Conservation (phyloP, 768 basidiomycete genomes). For the Hygrocybe punicea region DNA sequence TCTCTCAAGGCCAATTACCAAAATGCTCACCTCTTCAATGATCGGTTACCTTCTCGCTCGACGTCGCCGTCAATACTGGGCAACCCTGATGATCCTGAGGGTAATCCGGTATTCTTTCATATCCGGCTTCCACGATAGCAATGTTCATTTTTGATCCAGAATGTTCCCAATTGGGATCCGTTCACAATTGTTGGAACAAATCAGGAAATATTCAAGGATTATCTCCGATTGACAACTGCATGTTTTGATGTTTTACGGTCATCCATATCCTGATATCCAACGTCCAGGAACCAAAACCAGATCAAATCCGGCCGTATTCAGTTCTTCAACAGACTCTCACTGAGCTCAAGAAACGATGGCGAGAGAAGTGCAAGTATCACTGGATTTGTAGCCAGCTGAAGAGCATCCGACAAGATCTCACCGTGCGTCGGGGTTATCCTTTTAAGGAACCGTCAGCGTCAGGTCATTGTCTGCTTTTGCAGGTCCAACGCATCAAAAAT, state of each 20-base stretch:
- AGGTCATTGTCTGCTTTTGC: constrained; percentile 6
- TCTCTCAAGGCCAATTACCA: constrained; percentile 46
- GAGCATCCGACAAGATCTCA: constrained; percentile 94
- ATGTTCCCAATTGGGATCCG: constrained; percentile 95
- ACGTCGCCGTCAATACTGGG: constrained; percentile 41
- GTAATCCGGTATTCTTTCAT: constrained; percentile 55
- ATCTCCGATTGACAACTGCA: constrained; percentile 88
- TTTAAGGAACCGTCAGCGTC: constrained; percentile 24
- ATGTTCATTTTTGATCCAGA: constrained; percentile 46
- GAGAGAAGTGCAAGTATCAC: constrained; percentile 66
- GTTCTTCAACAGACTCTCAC: constrained; percentile 81
- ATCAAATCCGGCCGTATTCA: constrained; percentile 85
- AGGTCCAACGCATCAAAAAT: constrained; percentile 99
- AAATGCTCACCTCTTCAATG: constrained; percentile 53
- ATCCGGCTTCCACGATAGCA: background rate
- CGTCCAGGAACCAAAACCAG: constrained; percentile 90
- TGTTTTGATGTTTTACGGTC: constrained; percentile 17
- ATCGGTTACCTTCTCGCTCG: constrained; percentile 45
- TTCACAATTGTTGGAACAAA: constrained; percentile 93
- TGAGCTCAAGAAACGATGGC: constrained; percentile 87
- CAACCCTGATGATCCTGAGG: constrained; percentile 65
- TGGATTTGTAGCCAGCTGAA: constrained; percentile 99
- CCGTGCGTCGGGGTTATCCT: constrained; percentile 54
- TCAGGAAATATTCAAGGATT: constrained; percentile 89
- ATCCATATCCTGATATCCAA: constrained; percentile 1